These are phyloP conservation scores for Claviceps africana DNA, from an alignment of 2,329 filamentous ascomycete species.

Conservation along the genomic window DNA sequence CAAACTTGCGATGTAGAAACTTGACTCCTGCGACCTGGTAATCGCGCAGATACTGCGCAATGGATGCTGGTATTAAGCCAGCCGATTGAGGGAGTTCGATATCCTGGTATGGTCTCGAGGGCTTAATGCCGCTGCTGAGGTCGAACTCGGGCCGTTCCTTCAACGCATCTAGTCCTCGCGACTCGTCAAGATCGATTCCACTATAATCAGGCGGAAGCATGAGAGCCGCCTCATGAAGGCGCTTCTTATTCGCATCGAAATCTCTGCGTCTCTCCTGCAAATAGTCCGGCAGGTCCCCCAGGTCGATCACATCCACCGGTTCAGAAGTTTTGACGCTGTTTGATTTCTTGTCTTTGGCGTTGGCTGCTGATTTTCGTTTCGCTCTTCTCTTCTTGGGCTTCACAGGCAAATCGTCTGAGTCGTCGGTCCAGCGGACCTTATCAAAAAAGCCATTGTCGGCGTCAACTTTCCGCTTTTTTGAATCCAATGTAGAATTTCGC, in stretches of 20 bases:
- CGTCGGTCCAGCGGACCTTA: slow-evolving; percentile 42
- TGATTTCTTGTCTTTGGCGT: slow-evolving; percentile 12
- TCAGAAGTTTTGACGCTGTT: slow-evolving; percentile 18
- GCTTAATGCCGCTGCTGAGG: slow-evolving; percentile 38
- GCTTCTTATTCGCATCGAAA: slow-evolving; percentile 50
- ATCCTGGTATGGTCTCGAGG: slow-evolving; percentile 58
- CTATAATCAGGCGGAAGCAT: slow-evolving; percentile 65
- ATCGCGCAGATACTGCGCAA: slow-evolving; percentile 81
- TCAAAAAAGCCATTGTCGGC: slow-evolving; percentile 23
- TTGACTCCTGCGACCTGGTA: slow-evolving; percentile 79
- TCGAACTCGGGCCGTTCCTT: slow-evolving; percentile 58
- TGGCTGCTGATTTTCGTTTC: slow-evolving; percentile 15
- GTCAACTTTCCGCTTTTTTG: slow-evolving; percentile 23
- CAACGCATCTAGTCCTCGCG: slow-evolving; percentile 21
- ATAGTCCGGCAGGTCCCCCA: slow-evolving; percentile 57
- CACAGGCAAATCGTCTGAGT: slow-evolving; percentile 47
- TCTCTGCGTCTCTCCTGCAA: slow-evolving; percentile 50
- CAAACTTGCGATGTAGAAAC: slow-evolving; percentile 79
- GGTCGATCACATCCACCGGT: slow-evolving; percentile 31
- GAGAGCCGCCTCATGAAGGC: slow-evolving; percentile 53
- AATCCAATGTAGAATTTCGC: slow-evolving; percentile 3
- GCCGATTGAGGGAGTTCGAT: slow-evolving; percentile 61
- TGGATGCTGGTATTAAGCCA: slow-evolving; percentile 72
- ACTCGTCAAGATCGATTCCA: slow-evolving; percentile 54
- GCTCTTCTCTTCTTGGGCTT: slow-evolving; percentile 27